Conservation (phyloP, 768 basidiomycete genomes). For the Amanita rimosa region DNA sequence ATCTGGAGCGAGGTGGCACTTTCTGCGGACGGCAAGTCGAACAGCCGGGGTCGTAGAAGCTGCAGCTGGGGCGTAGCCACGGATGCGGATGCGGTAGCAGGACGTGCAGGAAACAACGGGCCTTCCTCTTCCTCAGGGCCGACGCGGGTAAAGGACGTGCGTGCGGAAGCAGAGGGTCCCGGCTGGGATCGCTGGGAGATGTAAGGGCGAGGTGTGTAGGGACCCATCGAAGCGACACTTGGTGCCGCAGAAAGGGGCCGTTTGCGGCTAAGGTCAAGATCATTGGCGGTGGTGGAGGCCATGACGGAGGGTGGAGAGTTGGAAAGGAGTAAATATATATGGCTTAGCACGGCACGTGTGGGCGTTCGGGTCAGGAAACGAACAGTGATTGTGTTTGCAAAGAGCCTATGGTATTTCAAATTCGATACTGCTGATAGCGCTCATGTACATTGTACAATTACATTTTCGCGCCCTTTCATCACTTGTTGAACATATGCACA, state of each 20-base stretch:
- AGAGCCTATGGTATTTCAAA: no score
- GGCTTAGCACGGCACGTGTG: no score
- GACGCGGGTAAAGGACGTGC: conserved; percentile 6
- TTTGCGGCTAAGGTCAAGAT: neutral
- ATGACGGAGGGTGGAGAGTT: neutral
- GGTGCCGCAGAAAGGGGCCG: neutral
- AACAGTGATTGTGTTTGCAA: no score
- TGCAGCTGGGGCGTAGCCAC: neutral
- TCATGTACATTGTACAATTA: no score
- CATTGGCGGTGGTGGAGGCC: neutral
- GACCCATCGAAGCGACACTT: neutral
- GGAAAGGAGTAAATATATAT: no score
- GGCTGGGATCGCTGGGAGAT: neutral
- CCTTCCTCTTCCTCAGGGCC: conserved; percentile 2
- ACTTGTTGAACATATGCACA: no score
- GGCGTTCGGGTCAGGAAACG: no score
- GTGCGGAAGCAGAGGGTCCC: neutral
- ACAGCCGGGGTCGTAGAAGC: neutral
- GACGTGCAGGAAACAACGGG: neutral
- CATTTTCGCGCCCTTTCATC: no score
- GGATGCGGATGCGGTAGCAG: conserved; percentile 1
- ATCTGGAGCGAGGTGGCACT: neutral
- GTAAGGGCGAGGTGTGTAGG: neutral
- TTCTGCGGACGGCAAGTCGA: neutral
- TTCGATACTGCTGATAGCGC: no score